Conservation (phyloP, 2,329 filamentous ascomycete genomes). For the Apiospora phragmitis region DNA sequence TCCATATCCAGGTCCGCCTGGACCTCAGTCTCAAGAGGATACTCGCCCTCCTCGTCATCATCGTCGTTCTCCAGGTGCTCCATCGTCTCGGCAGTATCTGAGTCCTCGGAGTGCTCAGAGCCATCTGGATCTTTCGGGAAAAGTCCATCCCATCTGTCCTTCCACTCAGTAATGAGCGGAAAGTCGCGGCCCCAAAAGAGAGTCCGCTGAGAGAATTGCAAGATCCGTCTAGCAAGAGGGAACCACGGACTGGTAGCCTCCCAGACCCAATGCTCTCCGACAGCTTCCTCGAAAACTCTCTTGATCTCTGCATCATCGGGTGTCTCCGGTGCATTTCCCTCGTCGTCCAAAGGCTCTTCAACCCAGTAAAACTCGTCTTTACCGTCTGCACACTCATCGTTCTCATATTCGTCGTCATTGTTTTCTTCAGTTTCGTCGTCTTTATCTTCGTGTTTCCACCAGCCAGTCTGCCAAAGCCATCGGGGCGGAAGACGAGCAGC, state of each 20-base stretch:
- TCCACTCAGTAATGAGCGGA: not conserved
- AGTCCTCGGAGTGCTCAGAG: not conserved
- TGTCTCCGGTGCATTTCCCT: not conserved
- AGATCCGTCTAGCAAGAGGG: constrained; percentile 11
- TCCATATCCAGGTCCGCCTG: not conserved
- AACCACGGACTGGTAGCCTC: constrained; percentile 9
- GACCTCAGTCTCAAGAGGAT: not conserved
- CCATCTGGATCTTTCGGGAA: not conserved
- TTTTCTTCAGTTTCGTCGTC: not conserved
- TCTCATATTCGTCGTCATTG: not conserved
- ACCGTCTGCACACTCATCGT: not conserved
- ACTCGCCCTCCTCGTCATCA: not conserved
- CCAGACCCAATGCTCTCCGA: constrained; percentile 15
- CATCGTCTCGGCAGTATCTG: not conserved
- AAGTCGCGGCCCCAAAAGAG: not conserved
- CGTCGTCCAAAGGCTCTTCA: not conserved
- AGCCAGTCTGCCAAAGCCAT: not conserved
- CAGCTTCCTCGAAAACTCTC: constrained; percentile 11
- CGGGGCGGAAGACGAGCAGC: not conserved
- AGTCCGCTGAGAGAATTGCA: not conserved
- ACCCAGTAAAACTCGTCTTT: not conserved
- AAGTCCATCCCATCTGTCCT: not conserved
- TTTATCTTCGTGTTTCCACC: not conserved
- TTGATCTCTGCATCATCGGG: constrained; percentile 18
- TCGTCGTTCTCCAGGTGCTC: not conserved